Evolutionary conservation across 768 basidiomycete species (phyloP).

Genomic region (Lanmaoa pseudosensibilis): DNA sequence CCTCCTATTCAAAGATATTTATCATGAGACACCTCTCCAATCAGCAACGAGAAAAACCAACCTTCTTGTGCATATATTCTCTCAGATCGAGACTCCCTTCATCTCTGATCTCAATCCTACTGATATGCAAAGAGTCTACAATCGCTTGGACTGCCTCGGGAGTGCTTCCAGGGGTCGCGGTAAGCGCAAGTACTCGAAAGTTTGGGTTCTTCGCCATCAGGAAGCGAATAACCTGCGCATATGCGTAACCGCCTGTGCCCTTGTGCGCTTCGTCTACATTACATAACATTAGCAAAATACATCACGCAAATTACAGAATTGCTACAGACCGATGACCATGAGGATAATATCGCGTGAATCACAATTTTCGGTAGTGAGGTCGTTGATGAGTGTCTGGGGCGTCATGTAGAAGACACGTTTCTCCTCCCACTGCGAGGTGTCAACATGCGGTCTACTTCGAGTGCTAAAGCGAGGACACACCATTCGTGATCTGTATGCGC

Average conservation of each 20-base stretch:
- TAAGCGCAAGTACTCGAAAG: conserved; percentile 90
- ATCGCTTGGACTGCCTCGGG: conserved; percentile 87
- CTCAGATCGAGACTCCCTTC: conserved; percentile 87
- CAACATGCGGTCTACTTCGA: not conserved
- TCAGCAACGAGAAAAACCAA: conserved; percentile 27
- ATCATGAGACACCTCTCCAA: conserved; percentile 1
- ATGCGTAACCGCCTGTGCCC: conserved; percentile 91
- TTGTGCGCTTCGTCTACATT: conserved; percentile 88
- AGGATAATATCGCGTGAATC: conserved; percentile 81
- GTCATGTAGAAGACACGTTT: conserved; percentile 95
- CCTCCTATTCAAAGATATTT: conserved; percentile 44
- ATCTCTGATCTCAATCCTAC: conserved; percentile 90
- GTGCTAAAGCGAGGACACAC: conserved; percentile 41
- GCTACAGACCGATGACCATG: conserved; percentile 74
- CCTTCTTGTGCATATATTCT: conserved; percentile 88
- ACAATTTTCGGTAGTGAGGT: conserved; percentile 69
- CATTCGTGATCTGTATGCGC: conserved; percentile 52
- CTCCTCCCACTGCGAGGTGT: conserved; percentile 60
- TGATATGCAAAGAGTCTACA: conserved; percentile 92
- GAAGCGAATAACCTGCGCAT: conserved; percentile 82
- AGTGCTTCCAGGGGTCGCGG: conserved; percentile 89
- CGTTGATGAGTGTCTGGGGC: conserved; percentile 91
- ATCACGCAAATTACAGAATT: not conserved
- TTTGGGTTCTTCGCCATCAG: conserved; percentile 94
- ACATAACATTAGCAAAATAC: not conserved